Percentiles rank a stretch among this genome's conserved stretches.
Evolutionary conservation across 2,329 filamentous ascomycete species (phyloP).

Genomic region (Myriosclerotinia curreyana): DNA sequence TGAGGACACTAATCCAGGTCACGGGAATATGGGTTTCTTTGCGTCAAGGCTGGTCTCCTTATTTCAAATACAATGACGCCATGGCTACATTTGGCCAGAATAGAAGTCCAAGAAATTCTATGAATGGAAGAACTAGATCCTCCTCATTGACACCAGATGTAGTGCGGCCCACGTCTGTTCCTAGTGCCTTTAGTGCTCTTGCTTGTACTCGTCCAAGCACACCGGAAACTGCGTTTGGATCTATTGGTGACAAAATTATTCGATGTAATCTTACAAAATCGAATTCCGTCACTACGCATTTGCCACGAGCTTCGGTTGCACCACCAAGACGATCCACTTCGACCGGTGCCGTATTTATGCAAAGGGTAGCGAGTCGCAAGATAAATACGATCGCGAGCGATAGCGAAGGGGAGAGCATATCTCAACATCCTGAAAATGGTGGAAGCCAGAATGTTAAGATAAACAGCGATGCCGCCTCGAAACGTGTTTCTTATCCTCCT

Average conservation of each 20-base stretch:
- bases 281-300: conserved; percentile 25
- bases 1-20: conserved; percentile 50
- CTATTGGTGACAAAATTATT: conserved; percentile 30
- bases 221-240: conserved; percentile 31
- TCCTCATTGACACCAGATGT: conserved; percentile 34
- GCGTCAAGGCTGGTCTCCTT: conserved; percentile 45
- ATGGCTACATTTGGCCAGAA: conserved; percentile 25
- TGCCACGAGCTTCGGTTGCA: conserved; percentile 24
- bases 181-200: not conserved
- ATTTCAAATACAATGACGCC: conserved; percentile 40
- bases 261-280: conserved; percentile 25
- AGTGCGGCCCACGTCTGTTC: conserved; percentile 23
- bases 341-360: conserved; percentile 48
- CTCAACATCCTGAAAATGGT: conserved; percentile 19
- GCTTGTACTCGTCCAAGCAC: conserved; percentile 26
- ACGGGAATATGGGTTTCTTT: conserved; percentile 53
- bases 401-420: conserved; percentile 31
- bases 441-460: conserved; percentile 6
- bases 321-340: conserved; percentile 45
- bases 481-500: conserved; percentile 26
- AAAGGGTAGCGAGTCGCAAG: conserved; percentile 36
- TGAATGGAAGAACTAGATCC: conserved; percentile 29
- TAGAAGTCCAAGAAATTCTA: conserved; percentile 19
- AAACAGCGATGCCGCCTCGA: conserved; percentile 10
- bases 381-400: conserved; percentile 34